Percentiles rank a stretch among this genome's conserved stretches.
Evolutionary conservation across 2,329 filamentous ascomycete genomes (phyloP).

Genomic region (Escovopsis sp.): DNA sequence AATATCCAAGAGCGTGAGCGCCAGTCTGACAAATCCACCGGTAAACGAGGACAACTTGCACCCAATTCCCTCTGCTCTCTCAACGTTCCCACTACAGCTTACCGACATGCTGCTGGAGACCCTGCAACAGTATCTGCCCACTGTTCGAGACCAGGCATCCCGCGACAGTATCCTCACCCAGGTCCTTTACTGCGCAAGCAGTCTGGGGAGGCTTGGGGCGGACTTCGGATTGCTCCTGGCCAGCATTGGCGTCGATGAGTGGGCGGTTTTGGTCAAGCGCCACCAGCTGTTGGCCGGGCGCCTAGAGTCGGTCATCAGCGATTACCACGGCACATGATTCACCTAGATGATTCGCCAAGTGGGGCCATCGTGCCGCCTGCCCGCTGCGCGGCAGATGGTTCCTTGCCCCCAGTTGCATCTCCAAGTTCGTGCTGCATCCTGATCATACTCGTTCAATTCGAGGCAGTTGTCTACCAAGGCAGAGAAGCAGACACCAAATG

Average conservation of each 20-base stretch:
- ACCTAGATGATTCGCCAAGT: not conserved
- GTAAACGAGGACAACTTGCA: conserved; percentile 25
- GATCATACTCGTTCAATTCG: not conserved
- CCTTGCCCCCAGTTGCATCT: not conserved
- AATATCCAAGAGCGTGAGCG: conserved; percentile 74
- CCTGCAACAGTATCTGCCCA: conserved; percentile 61
- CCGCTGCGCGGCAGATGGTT: not conserved
- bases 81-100: conserved; percentile 74
- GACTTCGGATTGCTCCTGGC: conserved; percentile 88
- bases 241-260: conserved; percentile 44
- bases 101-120: conserved; percentile 70
- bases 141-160: conserved; percentile 63
- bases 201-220: conserved; percentile 74
- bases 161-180: conserved; percentile 84
- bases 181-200: conserved; percentile 84
- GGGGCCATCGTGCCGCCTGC: not conserved
- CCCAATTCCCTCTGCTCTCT: conserved; percentile 58
- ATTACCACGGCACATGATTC: conserved; percentile 20
- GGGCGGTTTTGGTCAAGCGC: conserved; percentile 79
- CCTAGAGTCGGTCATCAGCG: conserved; percentile 52
- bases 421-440: not conserved
- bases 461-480: not conserved
- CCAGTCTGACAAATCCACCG: conserved; percentile 18
- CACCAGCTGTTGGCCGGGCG: conserved; percentile 74
- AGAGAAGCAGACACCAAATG: not conserved